These are phyloP conservation scores for Pseudocercospora vitis DNA, from an alignment of 2,329 filamentous ascomycete genomes.

Conservation along the genomic window DNA sequence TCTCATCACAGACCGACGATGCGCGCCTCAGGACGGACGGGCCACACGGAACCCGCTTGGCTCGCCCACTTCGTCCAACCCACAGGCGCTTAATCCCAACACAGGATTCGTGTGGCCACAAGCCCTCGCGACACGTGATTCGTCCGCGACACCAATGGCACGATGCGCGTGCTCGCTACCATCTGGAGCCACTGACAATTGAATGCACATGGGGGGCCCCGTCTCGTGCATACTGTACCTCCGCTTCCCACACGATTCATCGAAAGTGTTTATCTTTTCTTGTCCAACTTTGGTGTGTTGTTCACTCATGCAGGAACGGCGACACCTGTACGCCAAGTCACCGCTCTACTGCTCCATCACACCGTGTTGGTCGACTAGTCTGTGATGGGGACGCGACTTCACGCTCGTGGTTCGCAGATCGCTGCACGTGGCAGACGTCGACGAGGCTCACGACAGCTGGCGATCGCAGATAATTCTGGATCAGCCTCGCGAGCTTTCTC, in stretches of 20 bases:
- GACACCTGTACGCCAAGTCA: conserved; percentile 9
- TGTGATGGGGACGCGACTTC: background rate
- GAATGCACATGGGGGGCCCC: conserved; percentile 12
- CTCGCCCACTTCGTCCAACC: conserved; percentile 5
- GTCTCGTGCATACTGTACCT: conserved; percentile 11
- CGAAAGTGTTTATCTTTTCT: too few species aligned
- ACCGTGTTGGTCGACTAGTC: background rate
- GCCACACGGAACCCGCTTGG: too few species aligned
- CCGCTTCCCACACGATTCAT: too few species aligned
- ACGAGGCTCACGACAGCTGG: too few species aligned
- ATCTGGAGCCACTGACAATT: conserved; percentile 13
- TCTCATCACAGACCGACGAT: conserved; percentile 15
- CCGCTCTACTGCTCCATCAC: conserved; percentile 10
- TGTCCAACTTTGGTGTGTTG: background rate
- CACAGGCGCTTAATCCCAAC: conserved; percentile 12
- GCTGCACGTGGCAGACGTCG: background rate
- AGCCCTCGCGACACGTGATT: conserved; percentile 11
- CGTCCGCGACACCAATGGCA: background rate
- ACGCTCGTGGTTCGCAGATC: conserved; percentile 3
- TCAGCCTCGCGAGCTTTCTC: background rate
- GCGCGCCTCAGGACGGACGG: conserved; percentile 4
- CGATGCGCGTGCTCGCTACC: background rate
- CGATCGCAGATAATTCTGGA: too few species aligned
- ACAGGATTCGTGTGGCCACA: conserved; percentile 21
- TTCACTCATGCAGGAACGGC: conserved; percentile 13